A percentile compares a stretch with the other conserved stretches of the same genome.
Evolutionary conservation across 2,329 filamentous ascomycete species (phyloP).

Genomic region (Stemphylium lycopersici): DNA sequence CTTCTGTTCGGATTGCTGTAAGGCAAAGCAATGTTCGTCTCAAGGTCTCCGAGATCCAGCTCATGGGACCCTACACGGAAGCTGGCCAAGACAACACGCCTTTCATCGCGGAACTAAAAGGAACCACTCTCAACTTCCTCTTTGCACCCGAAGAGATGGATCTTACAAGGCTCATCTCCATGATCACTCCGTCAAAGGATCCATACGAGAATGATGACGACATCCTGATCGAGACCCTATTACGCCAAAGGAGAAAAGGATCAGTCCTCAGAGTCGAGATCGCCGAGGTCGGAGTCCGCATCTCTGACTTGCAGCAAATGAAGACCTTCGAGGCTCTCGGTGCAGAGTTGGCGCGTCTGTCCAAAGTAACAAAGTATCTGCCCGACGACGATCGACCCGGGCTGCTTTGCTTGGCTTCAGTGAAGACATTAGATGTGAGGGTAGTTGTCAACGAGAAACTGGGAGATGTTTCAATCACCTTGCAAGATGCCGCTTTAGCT

Average conservation of each 20-base stretch:
- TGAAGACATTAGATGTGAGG: conserved; percentile 67
- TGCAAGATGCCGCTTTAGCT: conserved; percentile 39
- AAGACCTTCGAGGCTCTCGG: conserved; percentile 72
- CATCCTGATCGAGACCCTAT: conserved; percentile 89
- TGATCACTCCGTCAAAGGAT: conserved; percentile 90
- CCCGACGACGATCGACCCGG: conserved; percentile 95
- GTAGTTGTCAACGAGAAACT: conserved; percentile 71
- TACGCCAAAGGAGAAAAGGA: conserved; percentile 85
- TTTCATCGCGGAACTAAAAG: conserved; percentile 66
- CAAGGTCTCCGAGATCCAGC: conserved; percentile 74
- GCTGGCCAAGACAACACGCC: conserved; percentile 63
- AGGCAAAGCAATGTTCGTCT: conserved; percentile 74
- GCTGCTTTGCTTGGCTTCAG: conserved; percentile 72
- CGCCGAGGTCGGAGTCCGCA: conserved; percentile 66
- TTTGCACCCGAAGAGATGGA: conserved; percentile 77
- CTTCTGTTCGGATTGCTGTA: conserved; percentile 79
- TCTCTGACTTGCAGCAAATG: conserved; percentile 70
- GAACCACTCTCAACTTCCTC: conserved; percentile 73
- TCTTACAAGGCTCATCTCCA: conserved; percentile 77
- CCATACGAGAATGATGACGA: conserved; percentile 90
- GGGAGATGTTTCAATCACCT: conserved; percentile 60
- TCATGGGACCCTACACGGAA: conserved; percentile 72
- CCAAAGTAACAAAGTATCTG: conserved; percentile 89
- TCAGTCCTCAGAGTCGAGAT: conserved; percentile 76
- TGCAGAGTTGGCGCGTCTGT: conserved; percentile 80